Evolutionary conservation across 2,329 filamentous ascomycete species (phyloP).

Genomic region (Trichoderma endophyticum): DNA sequence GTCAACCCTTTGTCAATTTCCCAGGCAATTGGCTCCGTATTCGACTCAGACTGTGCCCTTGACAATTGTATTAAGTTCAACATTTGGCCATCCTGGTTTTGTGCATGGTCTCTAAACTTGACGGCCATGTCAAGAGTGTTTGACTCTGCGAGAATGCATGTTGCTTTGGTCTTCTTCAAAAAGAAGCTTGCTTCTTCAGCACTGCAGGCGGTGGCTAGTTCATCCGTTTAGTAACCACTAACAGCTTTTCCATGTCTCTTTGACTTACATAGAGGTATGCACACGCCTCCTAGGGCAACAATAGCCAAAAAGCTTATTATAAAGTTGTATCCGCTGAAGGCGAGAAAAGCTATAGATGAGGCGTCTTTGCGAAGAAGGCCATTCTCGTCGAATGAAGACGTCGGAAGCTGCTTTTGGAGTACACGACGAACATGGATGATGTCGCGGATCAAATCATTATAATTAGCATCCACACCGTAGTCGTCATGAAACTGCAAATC

Average conservation of each 20-base stretch:
- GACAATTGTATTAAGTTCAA: background rate
- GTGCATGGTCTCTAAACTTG: background rate
- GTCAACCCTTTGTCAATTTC: background rate
- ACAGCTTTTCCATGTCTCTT: background rate
- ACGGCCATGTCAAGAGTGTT: background rate
- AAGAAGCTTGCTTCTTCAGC: background rate
- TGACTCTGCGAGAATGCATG: background rate
- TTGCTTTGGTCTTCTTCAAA: background rate
- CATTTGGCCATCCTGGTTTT: background rate
- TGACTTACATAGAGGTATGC: constrained; percentile 20
- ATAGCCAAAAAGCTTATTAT: constrained; percentile 24
- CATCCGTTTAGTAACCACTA: background rate
- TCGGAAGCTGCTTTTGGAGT: background rate
- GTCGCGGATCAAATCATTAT: background rate
- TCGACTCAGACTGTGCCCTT: background rate
- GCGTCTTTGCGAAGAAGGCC: background rate
- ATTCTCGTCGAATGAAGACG: background rate
- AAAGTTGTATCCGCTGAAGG: constrained; percentile 23
- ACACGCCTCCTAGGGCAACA: constrained; percentile 22
- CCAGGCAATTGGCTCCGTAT: background rate
- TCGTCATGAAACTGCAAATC: background rate
- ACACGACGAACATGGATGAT: background rate
- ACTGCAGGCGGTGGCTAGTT: background rate
- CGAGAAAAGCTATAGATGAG: background rate
- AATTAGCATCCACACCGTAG: background rate